Conservation (phyloP, 139 green algal species). For the Micractinium sp. region DNA sequence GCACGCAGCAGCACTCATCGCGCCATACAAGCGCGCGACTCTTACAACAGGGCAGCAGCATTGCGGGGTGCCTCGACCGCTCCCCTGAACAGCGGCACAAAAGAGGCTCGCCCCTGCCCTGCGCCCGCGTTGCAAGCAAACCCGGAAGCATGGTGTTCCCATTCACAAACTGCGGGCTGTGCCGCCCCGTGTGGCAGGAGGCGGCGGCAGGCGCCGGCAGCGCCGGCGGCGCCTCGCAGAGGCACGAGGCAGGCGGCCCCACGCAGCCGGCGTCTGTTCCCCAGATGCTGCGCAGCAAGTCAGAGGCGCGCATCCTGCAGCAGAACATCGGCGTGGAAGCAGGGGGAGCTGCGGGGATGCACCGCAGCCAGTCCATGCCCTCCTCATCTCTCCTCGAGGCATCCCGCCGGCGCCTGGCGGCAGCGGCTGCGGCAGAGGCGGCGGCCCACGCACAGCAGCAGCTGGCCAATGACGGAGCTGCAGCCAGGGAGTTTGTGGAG, state of each 20-base stretch:
- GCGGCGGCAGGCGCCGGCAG: not conserved
- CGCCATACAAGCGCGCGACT: too few relatives aligned
- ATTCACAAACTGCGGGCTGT: not conserved
- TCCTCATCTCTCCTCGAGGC: conserved; percentile 29
- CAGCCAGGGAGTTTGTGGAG: conserved; percentile 33
- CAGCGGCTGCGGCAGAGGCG: not conserved
- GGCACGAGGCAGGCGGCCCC: not conserved
- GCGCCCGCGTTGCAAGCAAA: not conserved
- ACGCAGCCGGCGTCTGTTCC: not conserved
- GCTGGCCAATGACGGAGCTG: not conserved
- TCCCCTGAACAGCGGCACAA: not conserved
- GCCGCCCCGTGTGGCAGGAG: not conserved
- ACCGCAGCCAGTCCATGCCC: conserved; percentile 6
- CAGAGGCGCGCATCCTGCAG: not conserved
- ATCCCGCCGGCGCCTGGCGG: not conserved
- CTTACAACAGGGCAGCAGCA: too few relatives aligned
- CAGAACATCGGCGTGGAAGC: not conserved
- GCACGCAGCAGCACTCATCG: too few relatives aligned
- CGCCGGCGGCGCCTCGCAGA: not conserved
- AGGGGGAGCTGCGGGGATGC: not conserved
- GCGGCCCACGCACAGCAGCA: not conserved
- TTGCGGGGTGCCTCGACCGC: not conserved
- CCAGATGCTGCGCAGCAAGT: conserved; percentile 10
- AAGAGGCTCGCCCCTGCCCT: not conserved
- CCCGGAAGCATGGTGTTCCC: not conserved